Evolutionary conservation across 495 filamentous ascomycete species (phyloP), one percentile per base, ranked within the genome.

Genomic region (Neurospora sp.): DNA sequence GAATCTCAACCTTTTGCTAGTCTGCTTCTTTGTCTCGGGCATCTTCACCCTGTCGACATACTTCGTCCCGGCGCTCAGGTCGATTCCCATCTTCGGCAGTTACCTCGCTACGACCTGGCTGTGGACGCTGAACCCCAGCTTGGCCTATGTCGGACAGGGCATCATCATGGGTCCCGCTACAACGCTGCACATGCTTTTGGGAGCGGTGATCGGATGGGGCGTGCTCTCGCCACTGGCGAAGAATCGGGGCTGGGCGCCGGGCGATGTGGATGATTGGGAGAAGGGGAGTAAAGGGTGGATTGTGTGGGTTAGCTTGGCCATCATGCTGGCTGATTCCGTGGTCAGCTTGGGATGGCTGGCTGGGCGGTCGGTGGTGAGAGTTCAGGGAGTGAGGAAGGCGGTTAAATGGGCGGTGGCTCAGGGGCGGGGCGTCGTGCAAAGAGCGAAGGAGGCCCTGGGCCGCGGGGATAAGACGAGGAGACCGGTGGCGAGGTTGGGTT

Each of bases 251-350:
- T 99, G 96, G 96, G 96, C 96, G 17, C 92, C 94, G 1, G 96
- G 94, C 0, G 85, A 88, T 1, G 93, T 98, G 1, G 82, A 89
- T 37, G 92, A 96, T 78, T 99, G 96, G 96, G 90, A 91, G 71
- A 88, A 84, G 40, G 96, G 96, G 8, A 96, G 92, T 78, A 97
- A 98, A 84, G 96, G 95, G 27, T 99, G 96, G 96, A 97, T 99
- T 72, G 92, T 98, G 0, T 99, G 96, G 96, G 83, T 95, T 2
- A 95, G 92, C 72, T 81, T 99, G 40, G 93, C 96, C 1, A 96
- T 99, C 74, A 99, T 99, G 96, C 87, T 99, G 74, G 91, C 93
- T 8, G 96, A 99, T 81, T 92, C 94, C 3, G 83, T 98, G 4
- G 87, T 98, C 70, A 97, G 92, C 75, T 86, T 99, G 22, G 89